A percentile compares a stretch with the other conserved stretches of the same genome.
Evolutionary conservation across 495 filamentous ascomycete genomes (phyloP).

Genomic region (Acidiella bohemica): DNA sequence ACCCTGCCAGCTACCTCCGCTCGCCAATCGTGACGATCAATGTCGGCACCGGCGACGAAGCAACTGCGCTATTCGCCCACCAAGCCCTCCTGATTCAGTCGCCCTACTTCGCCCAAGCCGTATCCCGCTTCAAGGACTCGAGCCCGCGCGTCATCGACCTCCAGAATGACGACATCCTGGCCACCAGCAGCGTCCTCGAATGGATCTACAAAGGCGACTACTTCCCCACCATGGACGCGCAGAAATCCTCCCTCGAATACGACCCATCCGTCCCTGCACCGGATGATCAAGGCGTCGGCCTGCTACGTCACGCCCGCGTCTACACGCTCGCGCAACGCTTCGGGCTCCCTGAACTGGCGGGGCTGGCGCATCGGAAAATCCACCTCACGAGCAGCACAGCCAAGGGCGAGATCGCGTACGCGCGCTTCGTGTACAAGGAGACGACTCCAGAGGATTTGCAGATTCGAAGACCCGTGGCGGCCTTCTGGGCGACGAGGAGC

Average conservation of each 20-base stretch:
- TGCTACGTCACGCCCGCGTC: conserved; percentile 73
- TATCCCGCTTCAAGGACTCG: conserved; percentile 42
- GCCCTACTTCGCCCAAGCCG: conserved; percentile 55
- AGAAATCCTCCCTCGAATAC: conserved; percentile 38
- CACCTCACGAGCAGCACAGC: conserved; percentile 75
- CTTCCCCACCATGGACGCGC: conserved; percentile 45
- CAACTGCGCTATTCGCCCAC: conserved; percentile 60
- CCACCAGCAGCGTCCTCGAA: conserved; percentile 77
- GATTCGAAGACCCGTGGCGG: conserved; percentile 73
- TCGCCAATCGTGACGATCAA: conserved; percentile 67
- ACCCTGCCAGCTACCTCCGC: conserved; percentile 45
- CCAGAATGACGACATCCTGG: conserved; percentile 56
- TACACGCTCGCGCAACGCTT: conserved; percentile 83
- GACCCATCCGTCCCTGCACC: conserved; percentile 44
- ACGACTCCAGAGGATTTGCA: conserved; percentile 52
- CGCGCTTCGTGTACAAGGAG: conserved; percentile 75
- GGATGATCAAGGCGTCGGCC: conserved; percentile 59
- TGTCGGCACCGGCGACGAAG: conserved; percentile 49
- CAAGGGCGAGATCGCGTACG: conserved; percentile 77
- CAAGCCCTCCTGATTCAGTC: conserved; percentile 61
- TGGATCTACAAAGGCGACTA: conserved; percentile 90
- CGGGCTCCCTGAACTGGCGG: conserved; percentile 55
- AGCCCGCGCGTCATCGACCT: conserved; percentile 50
- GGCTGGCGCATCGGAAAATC: conserved; percentile 73
- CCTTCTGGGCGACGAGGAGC: conserved; percentile 73